Conservation (phyloP, 2,329 filamentous ascomycete species). For the Ophiocordyceps camponoti-saundersi region DNA sequence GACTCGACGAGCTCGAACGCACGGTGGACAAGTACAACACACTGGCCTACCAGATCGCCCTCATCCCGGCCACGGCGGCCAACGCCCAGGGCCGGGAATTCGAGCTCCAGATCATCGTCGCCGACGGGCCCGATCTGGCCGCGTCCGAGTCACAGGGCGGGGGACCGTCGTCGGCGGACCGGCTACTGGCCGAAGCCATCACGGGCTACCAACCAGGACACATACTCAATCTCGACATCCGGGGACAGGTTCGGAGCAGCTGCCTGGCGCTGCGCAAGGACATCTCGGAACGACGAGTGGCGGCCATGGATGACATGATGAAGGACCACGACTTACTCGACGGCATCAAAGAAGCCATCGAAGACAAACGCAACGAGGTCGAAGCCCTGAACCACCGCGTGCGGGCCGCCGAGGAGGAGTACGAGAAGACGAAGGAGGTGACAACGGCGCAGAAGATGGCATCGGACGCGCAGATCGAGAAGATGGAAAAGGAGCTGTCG, state of each 20-base stretch:
- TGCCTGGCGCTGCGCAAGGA: constrained; percentile 72
- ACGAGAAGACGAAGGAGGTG: constrained; percentile 79
- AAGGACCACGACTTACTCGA: constrained; percentile 88
- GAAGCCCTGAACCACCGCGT: constrained; percentile 82
- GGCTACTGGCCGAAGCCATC: constrained; percentile 63
- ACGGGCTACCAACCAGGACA: constrained; percentile 84
- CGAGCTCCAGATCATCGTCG: constrained; percentile 71
- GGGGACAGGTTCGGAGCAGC: constrained; percentile 63
- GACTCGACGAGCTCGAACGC: constrained; percentile 82
- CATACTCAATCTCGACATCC: constrained; percentile 75
- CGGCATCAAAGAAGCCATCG: constrained; percentile 89
- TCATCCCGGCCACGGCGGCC: constrained; percentile 69
- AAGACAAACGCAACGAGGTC: constrained; percentile 86
- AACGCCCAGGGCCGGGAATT: constrained; percentile 77
- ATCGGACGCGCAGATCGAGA: constrained; percentile 87
- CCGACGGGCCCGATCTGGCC: constrained; percentile 60
- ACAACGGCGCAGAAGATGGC: constrained; percentile 76
- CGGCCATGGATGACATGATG: constrained; percentile 77
- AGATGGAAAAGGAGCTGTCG: constrained; percentile 95
- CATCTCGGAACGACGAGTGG: constrained; percentile 73
- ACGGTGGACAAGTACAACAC: constrained; percentile 87
- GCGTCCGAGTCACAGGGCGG: constrained; percentile 36
- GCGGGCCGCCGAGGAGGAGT: constrained; percentile 77
- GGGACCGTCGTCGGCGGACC: constrained; percentile 35
- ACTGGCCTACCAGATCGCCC: constrained; percentile 77